Evolutionary conservation across 78 protist species (phyloP).

Genomic region (Chrysochromulina tobinii): DNA sequence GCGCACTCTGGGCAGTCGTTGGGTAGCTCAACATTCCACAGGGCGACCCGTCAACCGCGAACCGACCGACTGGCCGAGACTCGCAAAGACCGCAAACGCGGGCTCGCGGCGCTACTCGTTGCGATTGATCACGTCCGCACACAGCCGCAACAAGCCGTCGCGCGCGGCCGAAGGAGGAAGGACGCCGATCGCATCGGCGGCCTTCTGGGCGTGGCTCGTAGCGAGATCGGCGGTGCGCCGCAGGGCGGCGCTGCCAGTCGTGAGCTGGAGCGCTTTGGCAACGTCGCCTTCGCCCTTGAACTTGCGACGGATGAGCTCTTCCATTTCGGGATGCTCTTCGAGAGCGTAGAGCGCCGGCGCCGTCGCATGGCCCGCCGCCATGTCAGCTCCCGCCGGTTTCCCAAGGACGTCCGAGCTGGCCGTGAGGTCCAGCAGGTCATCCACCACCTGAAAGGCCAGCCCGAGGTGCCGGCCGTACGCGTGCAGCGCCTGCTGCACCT

Average conservation of each 20-base stretch:
- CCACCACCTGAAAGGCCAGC: constrained; percentile 86
- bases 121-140: background rate
- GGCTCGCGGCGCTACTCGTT: no score
- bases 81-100: no score
- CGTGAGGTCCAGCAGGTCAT: constrained; percentile 85
- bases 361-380: constrained; percentile 79
- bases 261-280: background rate
- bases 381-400: constrained; percentile 42
- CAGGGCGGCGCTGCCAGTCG: background rate
- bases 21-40: no score
- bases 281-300: constrained; percentile 38
- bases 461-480: constrained; percentile 85
- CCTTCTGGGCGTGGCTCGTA: background rate
- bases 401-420: background rate
- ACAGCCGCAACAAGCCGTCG: background rate
- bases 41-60: no score
- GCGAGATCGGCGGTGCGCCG: background rate
- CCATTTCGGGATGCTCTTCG: constrained; percentile 72
- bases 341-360: constrained; percentile 88
- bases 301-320: constrained; percentile 63
- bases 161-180: background rate
- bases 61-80: no score
- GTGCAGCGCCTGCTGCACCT: background rate
- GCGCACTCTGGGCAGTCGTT: no score
- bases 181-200: background rate